phyloP scores from a whole-genome alignment of 2,329 filamentous ascomycete species.

The Penicillium sp. region DNA sequence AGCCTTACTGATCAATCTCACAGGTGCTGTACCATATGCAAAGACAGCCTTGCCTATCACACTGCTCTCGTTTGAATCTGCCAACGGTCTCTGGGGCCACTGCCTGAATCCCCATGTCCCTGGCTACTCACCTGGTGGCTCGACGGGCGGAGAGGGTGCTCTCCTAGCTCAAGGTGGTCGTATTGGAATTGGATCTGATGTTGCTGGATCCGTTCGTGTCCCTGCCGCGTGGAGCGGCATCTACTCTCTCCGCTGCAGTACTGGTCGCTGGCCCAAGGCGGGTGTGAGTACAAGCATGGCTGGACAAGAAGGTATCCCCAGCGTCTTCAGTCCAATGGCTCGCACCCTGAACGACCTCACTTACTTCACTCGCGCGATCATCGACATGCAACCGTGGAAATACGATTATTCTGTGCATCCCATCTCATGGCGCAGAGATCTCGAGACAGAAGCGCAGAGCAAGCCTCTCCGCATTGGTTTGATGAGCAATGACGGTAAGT shows the following conservation, averaged over 20 bases:
- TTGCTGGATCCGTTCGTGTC: conserved; percentile 83
- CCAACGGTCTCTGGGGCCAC: conserved; percentile 79
- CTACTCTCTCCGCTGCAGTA: conserved; percentile 84
- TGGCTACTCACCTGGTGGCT: conserved; percentile 87
- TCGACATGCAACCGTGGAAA: conserved; percentile 83
- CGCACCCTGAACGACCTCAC: conserved; percentile 79
- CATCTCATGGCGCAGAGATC: conserved; percentile 72
- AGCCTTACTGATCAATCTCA: conserved; percentile 5
- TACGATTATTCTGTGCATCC: conserved; percentile 88
- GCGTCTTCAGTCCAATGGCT: conserved; percentile 91
- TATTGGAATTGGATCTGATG: conserved; percentile 89
- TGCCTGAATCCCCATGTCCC: conserved; percentile 80
- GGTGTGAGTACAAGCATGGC: conserved; percentile 87
- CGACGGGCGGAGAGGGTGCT: conserved; percentile 82
- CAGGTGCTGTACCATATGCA: conserved; percentile 82
- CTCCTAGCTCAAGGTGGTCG: conserved; percentile 79
- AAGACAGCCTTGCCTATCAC: conserved; percentile 92
- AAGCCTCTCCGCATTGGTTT: conserved; percentile 75
- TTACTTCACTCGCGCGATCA: conserved; percentile 80
- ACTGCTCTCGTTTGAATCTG: conserved; percentile 82
- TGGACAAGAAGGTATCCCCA: conserved; percentile 86
- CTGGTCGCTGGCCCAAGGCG: conserved; percentile 85
- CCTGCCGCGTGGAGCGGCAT: conserved; percentile 90
- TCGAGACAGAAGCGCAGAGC: conserved; percentile 62
- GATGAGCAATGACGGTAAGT: conserved; percentile 70